Conservation (phyloP, 2,329 filamentous ascomycete species). For the Cladophialophora chaetospira region DNA sequence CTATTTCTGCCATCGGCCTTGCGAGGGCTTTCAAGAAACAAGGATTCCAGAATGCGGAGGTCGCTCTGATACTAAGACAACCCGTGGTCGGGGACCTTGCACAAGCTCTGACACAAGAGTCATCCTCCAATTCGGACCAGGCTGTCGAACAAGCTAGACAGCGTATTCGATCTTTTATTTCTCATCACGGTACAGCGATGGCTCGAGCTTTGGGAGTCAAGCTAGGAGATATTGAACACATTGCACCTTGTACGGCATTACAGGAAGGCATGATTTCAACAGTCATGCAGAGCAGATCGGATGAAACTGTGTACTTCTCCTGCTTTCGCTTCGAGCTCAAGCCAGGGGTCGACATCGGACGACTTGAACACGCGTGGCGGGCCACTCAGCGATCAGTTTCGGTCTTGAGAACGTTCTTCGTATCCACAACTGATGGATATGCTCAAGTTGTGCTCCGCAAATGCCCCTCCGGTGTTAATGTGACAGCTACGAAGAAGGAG, state of each 20-base stretch:
- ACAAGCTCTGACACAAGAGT: neutral
- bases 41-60: constrained; percentile 63
- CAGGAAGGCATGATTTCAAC: constrained; percentile 84
- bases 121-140: neutral
- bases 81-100: constrained; percentile 54
- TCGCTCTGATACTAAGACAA: constrained; percentile 69
- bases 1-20: constrained; percentile 76
- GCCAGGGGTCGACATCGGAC: constrained; percentile 46
- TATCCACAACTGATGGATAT: constrained; percentile 72
- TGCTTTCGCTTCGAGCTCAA: constrained; percentile 65
- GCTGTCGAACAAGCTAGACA: constrained; percentile 57
- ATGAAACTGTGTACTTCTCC: constrained; percentile 73
- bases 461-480: neutral
- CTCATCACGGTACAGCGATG: constrained; percentile 59
- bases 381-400: constrained; percentile 55
- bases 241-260: constrained; percentile 80
- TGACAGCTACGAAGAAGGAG: constrained; percentile 42
- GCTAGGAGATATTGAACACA: constrained; percentile 63
- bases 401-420: constrained; percentile 72
- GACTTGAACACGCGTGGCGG: constrained; percentile 61
- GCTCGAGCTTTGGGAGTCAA: constrained; percentile 56
- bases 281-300: constrained; percentile 57
- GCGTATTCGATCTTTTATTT: constrained; percentile 63
- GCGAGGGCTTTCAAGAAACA: constrained; percentile 63
- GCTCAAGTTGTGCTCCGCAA: constrained; percentile 64